Conservation (phyloP, 2,329 filamentous ascomycete species). For the Grosmannia penicillata region DNA sequence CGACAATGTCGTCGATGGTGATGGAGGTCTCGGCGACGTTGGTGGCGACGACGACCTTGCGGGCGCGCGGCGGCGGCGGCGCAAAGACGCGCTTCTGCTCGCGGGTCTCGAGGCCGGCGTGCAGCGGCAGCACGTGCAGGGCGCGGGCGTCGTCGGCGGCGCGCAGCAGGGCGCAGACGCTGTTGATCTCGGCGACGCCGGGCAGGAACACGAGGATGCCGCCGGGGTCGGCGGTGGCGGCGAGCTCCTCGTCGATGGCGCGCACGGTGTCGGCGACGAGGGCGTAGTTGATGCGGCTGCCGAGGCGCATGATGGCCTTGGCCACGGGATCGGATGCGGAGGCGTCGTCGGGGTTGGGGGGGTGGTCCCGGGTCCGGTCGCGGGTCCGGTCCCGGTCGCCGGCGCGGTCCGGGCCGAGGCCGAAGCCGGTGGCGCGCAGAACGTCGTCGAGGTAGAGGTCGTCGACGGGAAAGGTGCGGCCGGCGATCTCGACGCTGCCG, state of each 20-base stretch:
- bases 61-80: constrained; percentile 58
- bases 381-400: not conserved
- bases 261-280: constrained; percentile 68
- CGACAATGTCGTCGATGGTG: constrained; percentile 93
- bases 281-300: constrained; percentile 82
- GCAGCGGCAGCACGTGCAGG: constrained; percentile 71
- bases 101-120: constrained; percentile 76
- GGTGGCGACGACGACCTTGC: constrained; percentile 87
- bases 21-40: constrained; percentile 98
- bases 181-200: constrained; percentile 80
- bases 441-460: constrained; percentile 88
- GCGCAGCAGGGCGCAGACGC: constrained; percentile 55
- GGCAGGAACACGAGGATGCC: constrained; percentile 94
- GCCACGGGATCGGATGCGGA: constrained; percentile 38
- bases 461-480: constrained; percentile 76
- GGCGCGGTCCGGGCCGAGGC: constrained; percentile 21
- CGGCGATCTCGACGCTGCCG: constrained; percentile 71
- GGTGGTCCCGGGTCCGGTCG: constrained; percentile 11
- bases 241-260: constrained; percentile 65
- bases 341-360: constrained; percentile 10
- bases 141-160: constrained; percentile 26
- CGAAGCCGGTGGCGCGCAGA: constrained; percentile 63
- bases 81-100: constrained; percentile 84
- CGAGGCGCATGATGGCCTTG: constrained; percentile 55
- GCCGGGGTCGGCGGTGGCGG: constrained; percentile 50